Evolutionary conservation across 1,139 yeast genomes (phyloP).

Genomic region (Candida tetrigidarum): DNA sequence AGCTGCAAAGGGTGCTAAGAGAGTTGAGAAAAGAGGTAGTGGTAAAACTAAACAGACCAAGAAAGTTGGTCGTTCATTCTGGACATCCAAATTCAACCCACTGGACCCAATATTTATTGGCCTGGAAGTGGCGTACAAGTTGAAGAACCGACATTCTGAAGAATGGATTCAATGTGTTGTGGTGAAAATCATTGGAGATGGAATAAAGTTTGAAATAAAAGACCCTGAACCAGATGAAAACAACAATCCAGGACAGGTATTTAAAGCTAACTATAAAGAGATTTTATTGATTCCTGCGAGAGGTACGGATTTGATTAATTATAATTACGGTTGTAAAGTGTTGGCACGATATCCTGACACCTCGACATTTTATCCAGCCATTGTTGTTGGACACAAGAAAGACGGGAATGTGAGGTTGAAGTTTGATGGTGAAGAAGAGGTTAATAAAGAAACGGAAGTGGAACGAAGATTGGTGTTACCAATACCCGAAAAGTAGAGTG

Average conservation of each 20-base stretch:
- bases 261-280: conserved; percentile 82
- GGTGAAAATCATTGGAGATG: conserved; percentile 74
- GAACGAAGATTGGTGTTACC: conserved; percentile 84
- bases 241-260: conserved; percentile 87
- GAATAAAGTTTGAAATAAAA: conserved; percentile 78
- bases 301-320: conserved; percentile 48
- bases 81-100: conserved; percentile 55
- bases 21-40: conserved; percentile 5
- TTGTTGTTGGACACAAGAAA: conserved; percentile 77
- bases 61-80: conserved; percentile 45
- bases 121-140: conserved; percentile 87
- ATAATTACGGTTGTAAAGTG: conserved; percentile 80
- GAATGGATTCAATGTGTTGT: conserved; percentile 99
- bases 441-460: conserved; percentile 93
- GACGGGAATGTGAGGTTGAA: conserved; percentile 79
- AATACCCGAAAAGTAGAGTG: conserved; percentile 49
- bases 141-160: conserved; percentile 66
- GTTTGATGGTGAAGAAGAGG: conserved; percentile 98
- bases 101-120: conserved; percentile 66
- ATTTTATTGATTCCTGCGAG: conserved; percentile 72
- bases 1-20: neutral
- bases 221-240: conserved; percentile 98
- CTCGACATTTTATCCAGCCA: conserved; percentile 94
- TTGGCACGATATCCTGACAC: conserved; percentile 97
- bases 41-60: conserved; percentile 19